phyloP scores from a whole-genome alignment of 192 early-diverging fungal genomes.

The Helicostylum pulchrum region DNA sequence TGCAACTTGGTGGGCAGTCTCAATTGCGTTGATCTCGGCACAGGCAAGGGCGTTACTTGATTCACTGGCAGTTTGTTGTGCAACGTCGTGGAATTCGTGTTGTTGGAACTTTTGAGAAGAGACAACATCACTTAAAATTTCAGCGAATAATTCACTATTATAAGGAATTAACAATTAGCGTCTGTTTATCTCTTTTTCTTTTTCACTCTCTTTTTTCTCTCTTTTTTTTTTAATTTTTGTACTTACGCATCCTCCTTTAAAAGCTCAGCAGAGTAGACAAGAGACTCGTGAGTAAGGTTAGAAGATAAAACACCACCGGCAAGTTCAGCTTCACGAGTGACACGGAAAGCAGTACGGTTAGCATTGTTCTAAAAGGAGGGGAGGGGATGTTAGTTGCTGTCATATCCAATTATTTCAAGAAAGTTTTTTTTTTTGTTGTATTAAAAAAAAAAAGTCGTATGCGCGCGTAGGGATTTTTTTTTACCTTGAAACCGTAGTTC shows the following conservation, averaged over 20 bases:
- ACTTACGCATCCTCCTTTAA: constrained; percentile 85
- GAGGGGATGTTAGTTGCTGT: no score
- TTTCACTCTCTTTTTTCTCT: background rate
- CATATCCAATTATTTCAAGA: background rate
- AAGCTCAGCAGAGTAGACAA: constrained; percentile 86
- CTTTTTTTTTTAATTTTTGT: background rate
- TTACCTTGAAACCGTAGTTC: constrained; percentile 84
- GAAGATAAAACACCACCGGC: constrained; percentile 83
- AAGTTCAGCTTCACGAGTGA: constrained; percentile 87
- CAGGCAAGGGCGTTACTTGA: constrained; percentile 57
- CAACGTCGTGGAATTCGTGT: constrained; percentile 82
- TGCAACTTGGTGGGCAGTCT: constrained; percentile 83
- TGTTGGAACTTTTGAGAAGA: constrained; percentile 76
- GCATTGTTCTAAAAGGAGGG: constrained; percentile 60
- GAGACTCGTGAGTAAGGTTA: constrained; percentile 76
- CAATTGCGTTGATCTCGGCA: constrained; percentile 65
- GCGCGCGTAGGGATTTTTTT: background rate
- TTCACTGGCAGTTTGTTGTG: constrained; percentile 62
- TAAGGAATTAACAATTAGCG: background rate
- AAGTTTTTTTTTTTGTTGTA: background rate
- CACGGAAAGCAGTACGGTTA: constrained; percentile 80
- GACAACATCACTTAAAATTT: constrained; percentile 76
- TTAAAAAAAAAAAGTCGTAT: background rate
- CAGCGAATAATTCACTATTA: constrained; percentile 70
- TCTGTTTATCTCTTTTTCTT: background rate